phyloP scores from a whole-genome alignment of 495 filamentous ascomycete species.

The Xylaria curta region DNA sequence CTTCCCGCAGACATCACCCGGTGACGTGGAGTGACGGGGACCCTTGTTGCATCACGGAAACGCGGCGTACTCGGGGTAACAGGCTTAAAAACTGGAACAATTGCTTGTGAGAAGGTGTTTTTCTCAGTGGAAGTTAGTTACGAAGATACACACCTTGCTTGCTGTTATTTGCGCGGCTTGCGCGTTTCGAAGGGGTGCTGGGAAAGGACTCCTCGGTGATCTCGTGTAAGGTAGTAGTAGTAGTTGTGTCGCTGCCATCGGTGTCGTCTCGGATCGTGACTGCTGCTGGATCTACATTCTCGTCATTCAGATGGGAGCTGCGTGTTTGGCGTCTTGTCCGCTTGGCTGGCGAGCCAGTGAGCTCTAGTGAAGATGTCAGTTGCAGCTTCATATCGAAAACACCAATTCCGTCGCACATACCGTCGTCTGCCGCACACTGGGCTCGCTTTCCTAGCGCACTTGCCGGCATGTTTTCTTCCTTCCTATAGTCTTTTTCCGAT shows the following conservation, averaged over 20 bases:
- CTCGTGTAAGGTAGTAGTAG: not conserved
- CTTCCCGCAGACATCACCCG: slow-evolving; percentile 58
- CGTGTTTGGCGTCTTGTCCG: slow-evolving; percentile 65
- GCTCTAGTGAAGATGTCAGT: slow-evolving; percentile 43
- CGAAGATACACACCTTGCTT: slow-evolving; percentile 34
- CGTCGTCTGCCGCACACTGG: slow-evolving; percentile 60
- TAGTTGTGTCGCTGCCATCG: slow-evolving; percentile 39
- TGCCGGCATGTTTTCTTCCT: slow-evolving; percentile 59
- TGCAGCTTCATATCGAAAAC: slow-evolving; percentile 31
- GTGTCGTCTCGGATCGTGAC: slow-evolving; percentile 45
- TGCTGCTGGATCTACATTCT: slow-evolving; percentile 61
- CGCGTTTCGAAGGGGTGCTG: slow-evolving; percentile 40
- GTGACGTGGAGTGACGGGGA: slow-evolving; percentile 53
- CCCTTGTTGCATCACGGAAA: slow-evolving; percentile 56
- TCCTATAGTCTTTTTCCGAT: slow-evolving; percentile 7
- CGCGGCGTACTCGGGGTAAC: slow-evolving; percentile 72
- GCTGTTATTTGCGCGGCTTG: slow-evolving; percentile 24
- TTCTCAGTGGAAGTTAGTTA: not conserved
- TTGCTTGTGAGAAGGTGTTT: slow-evolving; percentile 23
- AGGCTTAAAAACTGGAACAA: slow-evolving; percentile 48
- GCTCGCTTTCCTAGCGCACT: slow-evolving; percentile 77
- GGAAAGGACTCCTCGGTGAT: slow-evolving; percentile 33
- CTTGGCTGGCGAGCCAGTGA: slow-evolving; percentile 54
- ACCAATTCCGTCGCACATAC: slow-evolving; percentile 53
- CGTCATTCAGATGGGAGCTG: slow-evolving; percentile 42